Conservation (phyloP, 2,329 filamentous ascomycete species). For the Aplosporella prunicola region DNA sequence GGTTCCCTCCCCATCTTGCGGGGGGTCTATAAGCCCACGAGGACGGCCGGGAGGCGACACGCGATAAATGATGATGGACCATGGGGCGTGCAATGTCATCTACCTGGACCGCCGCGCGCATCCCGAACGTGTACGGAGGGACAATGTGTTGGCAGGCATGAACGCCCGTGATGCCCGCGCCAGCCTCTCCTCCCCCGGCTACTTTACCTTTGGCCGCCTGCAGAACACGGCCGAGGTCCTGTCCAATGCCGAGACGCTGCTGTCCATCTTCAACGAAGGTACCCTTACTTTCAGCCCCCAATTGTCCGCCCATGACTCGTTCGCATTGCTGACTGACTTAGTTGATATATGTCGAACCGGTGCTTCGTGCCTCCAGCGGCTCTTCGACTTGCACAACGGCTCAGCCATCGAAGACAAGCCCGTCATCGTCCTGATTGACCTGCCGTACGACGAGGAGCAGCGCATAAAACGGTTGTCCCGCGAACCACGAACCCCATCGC, state of each 20-base stretch:
- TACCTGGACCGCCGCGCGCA: slow-evolving; percentile 35
- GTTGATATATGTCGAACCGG: slow-evolving; percentile 33
- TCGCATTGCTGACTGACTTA: slow-evolving; percentile 12
- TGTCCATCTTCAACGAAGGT: slow-evolving; percentile 35
- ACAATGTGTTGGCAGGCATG: slow-evolving; percentile 26
- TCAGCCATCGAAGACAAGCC: slow-evolving; percentile 24
- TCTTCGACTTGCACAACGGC: slow-evolving; percentile 19
- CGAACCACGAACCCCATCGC: slow-evolving; percentile 32
- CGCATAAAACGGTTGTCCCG: slow-evolving; percentile 31
- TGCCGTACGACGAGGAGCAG: slow-evolving; percentile 34
- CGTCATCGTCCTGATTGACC: slow-evolving; percentile 33
- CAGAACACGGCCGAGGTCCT: slow-evolving; percentile 25
- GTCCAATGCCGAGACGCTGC: slow-evolving; percentile 30
- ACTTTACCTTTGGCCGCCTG: slow-evolving; percentile 25
- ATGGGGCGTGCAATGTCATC: slow-evolving; percentile 36
- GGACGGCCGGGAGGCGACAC: slow-evolving; percentile 6
- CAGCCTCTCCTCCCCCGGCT: slow-evolving; percentile 23
- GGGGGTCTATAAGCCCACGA: slow-evolving; percentile 10
- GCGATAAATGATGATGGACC: slow-evolving; percentile 30
- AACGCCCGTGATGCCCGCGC: slow-evolving; percentile 18
- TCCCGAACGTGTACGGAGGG: slow-evolving; percentile 30
- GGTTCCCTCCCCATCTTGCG: slow-evolving; percentile 10
- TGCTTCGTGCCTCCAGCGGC: slow-evolving; percentile 27
- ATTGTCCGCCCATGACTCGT: no score
- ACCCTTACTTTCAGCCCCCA: slow-evolving; percentile 12